Conservation (phyloP, 2,329 filamentous ascomycete genomes). For the Hypomyces perniciosus region DNA sequence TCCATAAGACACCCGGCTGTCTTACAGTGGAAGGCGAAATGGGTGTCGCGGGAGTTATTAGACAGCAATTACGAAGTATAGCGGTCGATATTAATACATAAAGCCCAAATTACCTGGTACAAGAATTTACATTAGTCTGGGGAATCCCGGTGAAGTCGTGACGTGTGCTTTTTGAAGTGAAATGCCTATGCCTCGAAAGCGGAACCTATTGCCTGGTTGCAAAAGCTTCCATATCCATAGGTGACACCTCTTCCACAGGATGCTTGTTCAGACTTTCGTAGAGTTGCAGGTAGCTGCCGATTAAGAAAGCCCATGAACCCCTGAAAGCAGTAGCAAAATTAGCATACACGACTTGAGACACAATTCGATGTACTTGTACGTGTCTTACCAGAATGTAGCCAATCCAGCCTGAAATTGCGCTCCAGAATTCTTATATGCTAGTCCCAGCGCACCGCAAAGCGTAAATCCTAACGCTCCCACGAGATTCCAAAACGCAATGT, state of each 20-base stretch:
- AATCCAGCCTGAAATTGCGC: slow-evolving; percentile 13
- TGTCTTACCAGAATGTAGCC: slow-evolving; percentile 26
- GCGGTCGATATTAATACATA: too few relatives aligned
- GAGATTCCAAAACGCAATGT: slow-evolving; percentile 61
- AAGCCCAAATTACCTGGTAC: neutral
- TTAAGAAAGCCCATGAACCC: slow-evolving; percentile 44
- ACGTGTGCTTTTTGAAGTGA: neutral
- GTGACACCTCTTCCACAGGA: slow-evolving; percentile 10
- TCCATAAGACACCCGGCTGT: too few relatives aligned
- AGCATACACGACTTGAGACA: slow-evolving; percentile 28
- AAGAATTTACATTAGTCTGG: neutral
- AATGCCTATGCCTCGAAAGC: neutral
- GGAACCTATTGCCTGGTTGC: neutral
- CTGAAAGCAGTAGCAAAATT: slow-evolving; percentile 42
- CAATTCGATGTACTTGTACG: neutral
- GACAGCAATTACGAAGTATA: too few relatives aligned
- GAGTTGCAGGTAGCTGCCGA: slow-evolving; percentile 17
- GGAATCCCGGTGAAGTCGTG: neutral
- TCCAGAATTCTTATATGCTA: slow-evolving; percentile 23
- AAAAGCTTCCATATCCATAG: slow-evolving; percentile 1
- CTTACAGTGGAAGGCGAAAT: too few relatives aligned
- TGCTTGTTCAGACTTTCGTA: slow-evolving; percentile 17
- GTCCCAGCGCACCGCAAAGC: slow-evolving; percentile 49
- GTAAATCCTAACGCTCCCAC: slow-evolving; percentile 59
- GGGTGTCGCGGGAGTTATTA: too few relatives aligned